phyloP scores from a whole-genome alignment of 345 rosid genomes.

The Diplotaxis tenuifolia region DNA sequence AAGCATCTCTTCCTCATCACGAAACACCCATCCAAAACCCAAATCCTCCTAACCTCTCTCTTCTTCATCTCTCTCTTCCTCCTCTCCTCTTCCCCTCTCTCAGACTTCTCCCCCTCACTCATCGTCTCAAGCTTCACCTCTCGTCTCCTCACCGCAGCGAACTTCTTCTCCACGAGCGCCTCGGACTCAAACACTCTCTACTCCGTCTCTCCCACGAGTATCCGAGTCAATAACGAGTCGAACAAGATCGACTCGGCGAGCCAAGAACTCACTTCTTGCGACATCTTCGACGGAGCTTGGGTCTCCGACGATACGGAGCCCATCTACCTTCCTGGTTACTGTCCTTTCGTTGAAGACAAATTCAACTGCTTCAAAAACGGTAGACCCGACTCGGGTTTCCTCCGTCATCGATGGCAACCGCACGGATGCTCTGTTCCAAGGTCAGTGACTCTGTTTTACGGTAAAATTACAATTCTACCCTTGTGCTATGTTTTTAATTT shows the following conservation, averaged over 20 bases:
- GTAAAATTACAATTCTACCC: not conserved
- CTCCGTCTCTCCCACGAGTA: slow-evolving; percentile 40
- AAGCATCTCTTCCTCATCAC: slow-evolving; percentile 32
- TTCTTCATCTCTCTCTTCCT: slow-evolving; percentile 48
- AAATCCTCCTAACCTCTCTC: slow-evolving; percentile 38
- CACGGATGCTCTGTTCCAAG: slow-evolving; percentile 59
- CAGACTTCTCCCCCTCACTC: slow-evolving; percentile 41
- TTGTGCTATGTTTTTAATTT: too few species aligned
- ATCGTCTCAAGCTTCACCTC: slow-evolving; percentile 47
- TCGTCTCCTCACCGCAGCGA: slow-evolving; percentile 50
- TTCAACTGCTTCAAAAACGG: slow-evolving; percentile 68
- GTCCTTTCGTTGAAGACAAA: slow-evolving; percentile 55
- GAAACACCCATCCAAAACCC: slow-evolving; percentile 2
- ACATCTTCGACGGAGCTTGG: slow-evolving; percentile 65
- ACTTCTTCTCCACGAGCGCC: slow-evolving; percentile 39
- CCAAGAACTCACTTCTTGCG: slow-evolving; percentile 50
- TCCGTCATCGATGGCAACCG: slow-evolving; percentile 52
- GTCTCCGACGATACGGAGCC: slow-evolving; percentile 50
- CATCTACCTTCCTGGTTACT: slow-evolving; percentile 54
- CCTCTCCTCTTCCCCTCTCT: slow-evolving; percentile 45
- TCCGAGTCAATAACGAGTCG: slow-evolving; percentile 44
- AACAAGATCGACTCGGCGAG: not conserved
- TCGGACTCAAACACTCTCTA: slow-evolving; percentile 43
- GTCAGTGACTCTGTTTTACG: slow-evolving; percentile 21
- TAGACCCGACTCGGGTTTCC: slow-evolving; percentile 47